Percentiles rank a stretch among this genome's conserved stretches.
phyloP scores from a whole-genome alignment of 176 grass and related monocot species.

The Oryza rufipogon region DNA sequence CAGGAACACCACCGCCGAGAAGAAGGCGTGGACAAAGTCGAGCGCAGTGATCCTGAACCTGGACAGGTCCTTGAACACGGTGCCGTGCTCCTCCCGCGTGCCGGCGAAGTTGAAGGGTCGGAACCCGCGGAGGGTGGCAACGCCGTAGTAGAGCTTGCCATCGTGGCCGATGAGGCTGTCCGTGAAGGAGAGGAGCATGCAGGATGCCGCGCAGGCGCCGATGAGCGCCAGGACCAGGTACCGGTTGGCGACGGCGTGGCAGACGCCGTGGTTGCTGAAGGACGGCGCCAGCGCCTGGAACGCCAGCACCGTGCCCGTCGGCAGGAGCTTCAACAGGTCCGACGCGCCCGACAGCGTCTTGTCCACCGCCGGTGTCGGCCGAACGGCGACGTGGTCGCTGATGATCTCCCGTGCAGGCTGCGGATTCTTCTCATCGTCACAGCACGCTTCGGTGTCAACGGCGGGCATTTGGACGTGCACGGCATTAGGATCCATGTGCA shows the following conservation, averaged over 20 bases:
- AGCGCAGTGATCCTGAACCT: constrained; percentile 39
- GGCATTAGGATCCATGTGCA: background rate
- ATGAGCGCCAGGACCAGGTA: constrained; percentile 45
- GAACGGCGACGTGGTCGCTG: background rate
- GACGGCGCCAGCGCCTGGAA: constrained; percentile 73
- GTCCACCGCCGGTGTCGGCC: background rate
- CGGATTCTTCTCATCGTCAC: background rate
- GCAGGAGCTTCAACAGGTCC: constrained; percentile 65
- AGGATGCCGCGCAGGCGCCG: constrained; percentile 41
- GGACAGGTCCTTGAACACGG: constrained; percentile 34
- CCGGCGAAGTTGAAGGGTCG: constrained; percentile 46
- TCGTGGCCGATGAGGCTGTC: constrained; percentile 64
- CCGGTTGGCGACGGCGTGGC: constrained; percentile 43
- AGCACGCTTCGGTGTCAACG: background rate
- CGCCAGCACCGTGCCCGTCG: constrained; percentile 59
- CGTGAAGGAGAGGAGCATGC: constrained; percentile 63
- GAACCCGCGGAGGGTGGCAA: constrained; percentile 53
- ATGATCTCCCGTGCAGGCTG: background rate
- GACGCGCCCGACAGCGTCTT: constrained; percentile 50
- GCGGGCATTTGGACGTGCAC: background rate
- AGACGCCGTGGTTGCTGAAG: constrained; percentile 64
- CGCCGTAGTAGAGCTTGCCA: constrained; percentile 73
- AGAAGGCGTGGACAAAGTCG: constrained; percentile 62
- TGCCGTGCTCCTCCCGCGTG: background rate
- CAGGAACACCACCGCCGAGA: constrained; percentile 63